A percentile compares a stretch with the other conserved stretches of the same genome.
Evolutionary conservation across 2,329 filamentous ascomycete genomes (phyloP).

Genomic region (Fusarium sulawesiense): DNA sequence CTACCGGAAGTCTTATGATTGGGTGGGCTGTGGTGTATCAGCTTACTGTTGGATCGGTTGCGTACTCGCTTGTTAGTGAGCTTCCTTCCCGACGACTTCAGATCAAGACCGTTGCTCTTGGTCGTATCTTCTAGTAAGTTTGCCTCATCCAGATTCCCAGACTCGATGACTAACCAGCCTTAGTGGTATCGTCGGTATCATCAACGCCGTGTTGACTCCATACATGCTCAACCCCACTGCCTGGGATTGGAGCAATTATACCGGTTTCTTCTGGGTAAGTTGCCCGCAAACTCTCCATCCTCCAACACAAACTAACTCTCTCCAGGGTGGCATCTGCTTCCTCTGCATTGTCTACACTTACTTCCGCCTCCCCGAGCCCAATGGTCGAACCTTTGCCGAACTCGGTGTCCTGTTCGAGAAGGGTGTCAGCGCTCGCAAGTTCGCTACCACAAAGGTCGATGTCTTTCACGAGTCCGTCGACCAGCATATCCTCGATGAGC

Average conservation of each 20-base stretch:
- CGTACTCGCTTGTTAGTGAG: constrained; percentile 88
- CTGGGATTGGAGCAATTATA: constrained; percentile 89
- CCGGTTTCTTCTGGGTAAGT: constrained; percentile 83
- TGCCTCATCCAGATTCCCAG: not conserved
- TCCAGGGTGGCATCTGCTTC: constrained; percentile 73
- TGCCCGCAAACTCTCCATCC: constrained; percentile 20
- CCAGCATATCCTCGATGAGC: constrained; percentile 60
- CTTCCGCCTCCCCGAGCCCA: constrained; percentile 73
- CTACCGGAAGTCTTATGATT: constrained; percentile 85
- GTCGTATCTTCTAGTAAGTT: constrained; percentile 76
- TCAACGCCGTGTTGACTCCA: constrained; percentile 83
- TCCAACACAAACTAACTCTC: not conserved
- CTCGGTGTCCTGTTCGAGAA: constrained; percentile 86
- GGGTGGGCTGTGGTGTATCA: constrained; percentile 87
- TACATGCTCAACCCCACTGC: constrained; percentile 91
- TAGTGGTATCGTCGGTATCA: constrained; percentile 82
- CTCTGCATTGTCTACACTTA: constrained; percentile 80
- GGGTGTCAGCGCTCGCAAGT: constrained; percentile 77
- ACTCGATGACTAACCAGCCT: not conserved
- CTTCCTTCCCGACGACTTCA: constrained; percentile 84
- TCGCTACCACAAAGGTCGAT: constrained; percentile 69
- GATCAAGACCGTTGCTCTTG: constrained; percentile 91
- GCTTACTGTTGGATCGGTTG: constrained; percentile 87
- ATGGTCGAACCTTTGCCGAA: constrained; percentile 85
- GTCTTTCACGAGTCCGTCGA: constrained; percentile 65